Conservation (phyloP, 768 basidiomycete genomes). For the Trametes punicea region DNA sequence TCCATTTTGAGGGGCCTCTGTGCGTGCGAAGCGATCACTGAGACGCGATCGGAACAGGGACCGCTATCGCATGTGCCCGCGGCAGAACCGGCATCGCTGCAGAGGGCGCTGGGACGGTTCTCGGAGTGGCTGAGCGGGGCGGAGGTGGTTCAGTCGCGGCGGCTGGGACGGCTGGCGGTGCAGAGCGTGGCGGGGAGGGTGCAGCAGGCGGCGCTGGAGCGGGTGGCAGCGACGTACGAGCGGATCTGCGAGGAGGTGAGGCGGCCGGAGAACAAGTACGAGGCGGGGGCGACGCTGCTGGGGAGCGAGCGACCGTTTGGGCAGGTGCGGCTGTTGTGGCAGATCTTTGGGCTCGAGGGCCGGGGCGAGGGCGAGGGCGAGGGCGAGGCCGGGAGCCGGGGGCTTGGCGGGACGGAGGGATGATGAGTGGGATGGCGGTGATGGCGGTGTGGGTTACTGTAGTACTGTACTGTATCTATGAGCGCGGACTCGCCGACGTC, state of each 20-base stretch:
- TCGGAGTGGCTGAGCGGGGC: slow-evolving; percentile 81
- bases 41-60: slow-evolving; percentile 37
- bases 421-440: background rate
- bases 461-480: too few relatives aligned
- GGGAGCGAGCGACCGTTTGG: slow-evolving; percentile 85
- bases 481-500: background rate
- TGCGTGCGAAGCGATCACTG: background rate
- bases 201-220: slow-evolving; percentile 70
- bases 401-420: background rate
- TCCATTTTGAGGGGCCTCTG: background rate
- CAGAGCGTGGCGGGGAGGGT: slow-evolving; percentile 64
- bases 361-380: too few relatives aligned
- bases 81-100: slow-evolving; percentile 61
- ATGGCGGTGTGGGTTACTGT: too few relatives aligned
- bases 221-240: slow-evolving; percentile 68
- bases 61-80: slow-evolving; percentile 75
- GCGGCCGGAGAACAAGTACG: slow-evolving; percentile 76
- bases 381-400: slow-evolving; percentile 25
- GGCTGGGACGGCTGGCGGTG: slow-evolving; percentile 69
- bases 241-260: slow-evolving; percentile 74
- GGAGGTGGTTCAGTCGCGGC: slow-evolving; percentile 77
- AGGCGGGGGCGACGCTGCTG: slow-evolving; percentile 83
- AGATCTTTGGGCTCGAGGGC: slow-evolving; percentile 76
- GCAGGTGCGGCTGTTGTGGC: slow-evolving; percentile 66
- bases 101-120: slow-evolving; percentile 63